Percentiles rank a stretch among this genome's conserved stretches.
Evolutionary conservation across 2,329 filamentous ascomycete genomes (phyloP).

Genomic region (Aureobasidium sp.): DNA sequence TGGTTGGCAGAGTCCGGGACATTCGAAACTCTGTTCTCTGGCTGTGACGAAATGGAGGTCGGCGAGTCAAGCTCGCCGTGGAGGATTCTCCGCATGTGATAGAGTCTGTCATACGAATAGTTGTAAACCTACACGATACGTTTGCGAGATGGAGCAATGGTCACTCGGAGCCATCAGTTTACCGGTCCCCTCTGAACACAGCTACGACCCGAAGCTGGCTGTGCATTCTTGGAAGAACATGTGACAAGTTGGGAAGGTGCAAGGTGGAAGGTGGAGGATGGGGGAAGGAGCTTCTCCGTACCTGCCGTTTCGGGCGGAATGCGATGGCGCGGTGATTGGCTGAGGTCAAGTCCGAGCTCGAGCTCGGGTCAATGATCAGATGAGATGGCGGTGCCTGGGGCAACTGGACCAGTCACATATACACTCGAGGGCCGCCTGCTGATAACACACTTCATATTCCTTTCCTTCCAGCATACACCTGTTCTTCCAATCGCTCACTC

Average conservation of each 20-base stretch:
- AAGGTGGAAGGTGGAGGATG: neutral
- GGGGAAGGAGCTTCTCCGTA: neutral
- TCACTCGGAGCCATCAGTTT: too few relatives aligned
- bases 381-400: conserved; percentile 3
- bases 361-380: neutral
- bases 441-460: neutral
- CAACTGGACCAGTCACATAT: conserved; percentile 6
- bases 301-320: conserved; percentile 10
- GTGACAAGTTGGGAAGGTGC: neutral
- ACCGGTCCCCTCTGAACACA: neutral
- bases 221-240: neutral
- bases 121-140: neutral
- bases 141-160: neutral
- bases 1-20: conserved; percentile 1
- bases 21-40: neutral
- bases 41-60: conserved; percentile 6
- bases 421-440: neutral
- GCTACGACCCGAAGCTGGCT: neutral
- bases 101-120: neutral
- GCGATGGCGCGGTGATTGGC: conserved; percentile 9
- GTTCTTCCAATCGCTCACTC: neutral
- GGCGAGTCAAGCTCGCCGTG: neutral
- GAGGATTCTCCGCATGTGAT: neutral
- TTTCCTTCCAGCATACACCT: neutral
- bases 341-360: neutral